These are phyloP conservation scores for Bipolaris sorokiniana DNA, from an alignment of 2,329 filamentous ascomycete species.

Conservation along the genomic window DNA sequence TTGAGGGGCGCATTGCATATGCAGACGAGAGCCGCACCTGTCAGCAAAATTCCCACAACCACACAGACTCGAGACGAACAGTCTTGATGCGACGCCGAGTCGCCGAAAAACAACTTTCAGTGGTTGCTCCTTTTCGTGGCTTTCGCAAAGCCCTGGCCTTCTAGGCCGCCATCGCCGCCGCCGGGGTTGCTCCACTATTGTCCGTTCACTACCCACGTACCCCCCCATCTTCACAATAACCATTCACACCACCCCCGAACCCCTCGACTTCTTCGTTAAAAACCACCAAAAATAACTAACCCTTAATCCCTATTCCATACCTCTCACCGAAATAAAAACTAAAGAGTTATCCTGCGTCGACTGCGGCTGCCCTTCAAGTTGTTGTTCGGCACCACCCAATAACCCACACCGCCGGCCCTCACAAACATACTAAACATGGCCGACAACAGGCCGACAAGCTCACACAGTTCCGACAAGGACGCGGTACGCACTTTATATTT, in stretches of 20 bases:
- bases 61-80: neutral
- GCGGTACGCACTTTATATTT: constrained; percentile 26
- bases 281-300: constrained; percentile 7
- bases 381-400: constrained; percentile 14
- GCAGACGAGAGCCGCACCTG: constrained; percentile 7
- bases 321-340: neutral
- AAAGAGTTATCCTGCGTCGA: constrained; percentile 17
- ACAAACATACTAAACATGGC: constrained; percentile 24
- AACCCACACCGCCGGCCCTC: constrained; percentile 18
- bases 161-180: constrained; percentile 5
- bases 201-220: constrained; percentile 18
- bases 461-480: constrained; percentile 42
- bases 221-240: constrained; percentile 12
- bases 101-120: constrained; percentile 4
- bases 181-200: constrained; percentile 11
- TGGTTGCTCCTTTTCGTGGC: constrained; percentile 12
- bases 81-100: neutral
- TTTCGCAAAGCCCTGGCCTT: constrained; percentile 13
- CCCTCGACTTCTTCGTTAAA: constrained; percentile 1
- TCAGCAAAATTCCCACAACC: constrained; percentile 1
- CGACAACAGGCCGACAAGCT: constrained; percentile 38
- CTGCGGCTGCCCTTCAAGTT: constrained; percentile 24
- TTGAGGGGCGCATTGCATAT: constrained; percentile 4
- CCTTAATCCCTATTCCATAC: constrained; percentile 16
- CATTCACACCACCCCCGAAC: neutral